Evolutionary conservation across 139 green algal species (phyloP).

Genomic region (Chlamydomonas asymmetrica): DNA sequence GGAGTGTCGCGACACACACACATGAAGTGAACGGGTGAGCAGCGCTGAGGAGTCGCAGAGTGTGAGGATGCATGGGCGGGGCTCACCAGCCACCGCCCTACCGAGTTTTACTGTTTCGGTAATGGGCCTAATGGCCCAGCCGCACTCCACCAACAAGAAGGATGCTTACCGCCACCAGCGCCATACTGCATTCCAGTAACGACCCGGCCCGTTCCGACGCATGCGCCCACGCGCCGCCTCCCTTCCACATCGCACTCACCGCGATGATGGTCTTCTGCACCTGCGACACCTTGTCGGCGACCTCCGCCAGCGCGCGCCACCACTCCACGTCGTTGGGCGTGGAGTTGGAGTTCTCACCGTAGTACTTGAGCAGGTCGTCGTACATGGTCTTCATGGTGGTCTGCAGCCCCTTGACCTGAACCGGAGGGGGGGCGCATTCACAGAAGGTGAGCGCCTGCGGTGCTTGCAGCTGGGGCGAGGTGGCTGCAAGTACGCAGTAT

Average conservation of each 20-base stretch:
- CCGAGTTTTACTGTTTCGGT: neutral
- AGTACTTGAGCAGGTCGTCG: slow-evolving; percentile 41
- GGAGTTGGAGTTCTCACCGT: slow-evolving; percentile 45
- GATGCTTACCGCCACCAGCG: neutral
- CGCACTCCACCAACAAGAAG: neutral
- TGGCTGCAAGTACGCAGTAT: no score
- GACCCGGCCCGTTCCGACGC: no score
- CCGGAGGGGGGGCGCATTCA: no score
- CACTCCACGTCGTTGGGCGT: slow-evolving; percentile 41
- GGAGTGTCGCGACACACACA: no score
- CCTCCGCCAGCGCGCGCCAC: slow-evolving; percentile 29
- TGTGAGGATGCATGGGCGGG: neutral
- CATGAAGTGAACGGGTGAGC: neutral
- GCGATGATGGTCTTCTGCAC: slow-evolving; percentile 18
- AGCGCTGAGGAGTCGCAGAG: neutral
- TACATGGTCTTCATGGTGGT: slow-evolving; percentile 19
- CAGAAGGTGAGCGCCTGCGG: no score
- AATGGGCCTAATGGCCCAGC: neutral
- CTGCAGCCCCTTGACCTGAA: no score
- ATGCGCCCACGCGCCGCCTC: neutral
- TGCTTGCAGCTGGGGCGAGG: no score
- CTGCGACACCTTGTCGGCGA: slow-evolving; percentile 36
- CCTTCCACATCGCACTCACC: neutral
- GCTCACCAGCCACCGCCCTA: neutral
- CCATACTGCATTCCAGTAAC: neutral